These are phyloP conservation scores for Postia placenta DNA, from an alignment of 768 basidiomycete species.

Conservation along the genomic window DNA sequence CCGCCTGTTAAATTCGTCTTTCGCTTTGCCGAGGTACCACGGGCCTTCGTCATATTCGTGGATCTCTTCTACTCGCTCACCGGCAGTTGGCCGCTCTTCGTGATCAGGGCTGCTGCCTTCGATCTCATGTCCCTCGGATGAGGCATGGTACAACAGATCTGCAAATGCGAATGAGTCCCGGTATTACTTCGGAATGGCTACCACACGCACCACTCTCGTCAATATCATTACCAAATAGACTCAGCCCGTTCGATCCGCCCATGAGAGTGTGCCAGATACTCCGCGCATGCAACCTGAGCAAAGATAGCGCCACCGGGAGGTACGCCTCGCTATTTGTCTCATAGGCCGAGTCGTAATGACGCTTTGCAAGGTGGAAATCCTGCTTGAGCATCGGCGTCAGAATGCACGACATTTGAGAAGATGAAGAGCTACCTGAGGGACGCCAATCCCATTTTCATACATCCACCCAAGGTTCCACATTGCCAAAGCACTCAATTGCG, in stretches of 20 bases:
- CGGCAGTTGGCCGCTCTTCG: slow-evolving; percentile 1
- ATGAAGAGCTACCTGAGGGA: slow-evolving; percentile 58
- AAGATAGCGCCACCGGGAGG: slow-evolving; percentile 77
- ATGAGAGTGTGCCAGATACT: slow-evolving; percentile 73
- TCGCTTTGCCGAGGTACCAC: slow-evolving; percentile 82
- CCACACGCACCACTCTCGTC: slow-evolving; percentile 33
- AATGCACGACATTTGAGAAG: background rate
- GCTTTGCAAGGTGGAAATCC: slow-evolving; percentile 96
- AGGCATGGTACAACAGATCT: slow-evolving; percentile 14
- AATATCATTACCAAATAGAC: slow-evolving; percentile 57
- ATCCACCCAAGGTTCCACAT: slow-evolving; percentile 99
- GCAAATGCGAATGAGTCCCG: too few species aligned
- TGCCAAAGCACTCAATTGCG: slow-evolving; percentile 86
- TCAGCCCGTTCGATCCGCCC: slow-evolving; percentile 60
- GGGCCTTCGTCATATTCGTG: slow-evolving; percentile 29
- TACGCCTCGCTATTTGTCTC: slow-evolving; percentile 89
- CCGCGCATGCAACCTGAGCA: slow-evolving; percentile 74
- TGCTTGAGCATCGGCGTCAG: slow-evolving; percentile 22
- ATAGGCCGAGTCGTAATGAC: slow-evolving; percentile 87
- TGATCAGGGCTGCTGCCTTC: slow-evolving; percentile 10
- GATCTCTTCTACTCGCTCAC: slow-evolving; percentile 6
- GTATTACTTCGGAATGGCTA: too few species aligned
- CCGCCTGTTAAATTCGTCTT: slow-evolving; percentile 67
- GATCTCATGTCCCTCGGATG: slow-evolving; percentile 14
- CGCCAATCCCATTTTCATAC: slow-evolving; percentile 96